Evolutionary conservation across 306 rosid genomes (phyloP).

Genomic region (Acacia acuminata): DNA sequence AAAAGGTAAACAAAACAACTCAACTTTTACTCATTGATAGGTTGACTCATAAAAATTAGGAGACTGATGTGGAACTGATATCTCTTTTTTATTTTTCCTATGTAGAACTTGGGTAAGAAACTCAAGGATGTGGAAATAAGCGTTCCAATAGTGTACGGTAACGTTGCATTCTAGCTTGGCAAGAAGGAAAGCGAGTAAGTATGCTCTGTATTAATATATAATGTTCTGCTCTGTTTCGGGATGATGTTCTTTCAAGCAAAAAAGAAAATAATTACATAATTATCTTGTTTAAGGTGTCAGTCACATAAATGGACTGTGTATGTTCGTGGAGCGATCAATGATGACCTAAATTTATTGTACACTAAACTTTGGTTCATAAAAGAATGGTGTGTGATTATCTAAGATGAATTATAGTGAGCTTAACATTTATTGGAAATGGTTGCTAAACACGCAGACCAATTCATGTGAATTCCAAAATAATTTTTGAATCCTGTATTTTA

Average conservation of each 20-base stretch:
- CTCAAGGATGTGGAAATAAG: too few species aligned
- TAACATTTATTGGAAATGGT: neutral
- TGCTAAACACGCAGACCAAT: conserved; percentile 13
- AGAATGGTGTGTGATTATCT: neutral
- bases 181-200: too few species aligned
- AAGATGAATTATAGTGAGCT: neutral
- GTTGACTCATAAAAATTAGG: neutral
- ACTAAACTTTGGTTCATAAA: neutral
- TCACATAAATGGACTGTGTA: conserved; percentile 21
- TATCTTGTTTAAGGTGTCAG: conserved; percentile 57
- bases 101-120: too few species aligned
- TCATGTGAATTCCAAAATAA: conserved; percentile 19
- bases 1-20: neutral
- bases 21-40: too few species aligned
- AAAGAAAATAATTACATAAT: neutral
- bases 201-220: too few species aligned
- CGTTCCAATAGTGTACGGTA: too few species aligned
- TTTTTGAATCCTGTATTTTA: conserved; percentile 45
- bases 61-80: neutral
- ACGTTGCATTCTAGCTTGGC: too few species aligned
- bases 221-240: too few species aligned
- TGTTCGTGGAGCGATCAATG: too few species aligned
- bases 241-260: too few species aligned
- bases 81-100: too few species aligned
- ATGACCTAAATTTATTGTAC: neutral